A percentile compares a stretch with the other conserved stretches of the same genome.
Evolutionary conservation across 176 grass and related monocot species (phyloP).

Genomic region (Oryza glumipatula): DNA sequence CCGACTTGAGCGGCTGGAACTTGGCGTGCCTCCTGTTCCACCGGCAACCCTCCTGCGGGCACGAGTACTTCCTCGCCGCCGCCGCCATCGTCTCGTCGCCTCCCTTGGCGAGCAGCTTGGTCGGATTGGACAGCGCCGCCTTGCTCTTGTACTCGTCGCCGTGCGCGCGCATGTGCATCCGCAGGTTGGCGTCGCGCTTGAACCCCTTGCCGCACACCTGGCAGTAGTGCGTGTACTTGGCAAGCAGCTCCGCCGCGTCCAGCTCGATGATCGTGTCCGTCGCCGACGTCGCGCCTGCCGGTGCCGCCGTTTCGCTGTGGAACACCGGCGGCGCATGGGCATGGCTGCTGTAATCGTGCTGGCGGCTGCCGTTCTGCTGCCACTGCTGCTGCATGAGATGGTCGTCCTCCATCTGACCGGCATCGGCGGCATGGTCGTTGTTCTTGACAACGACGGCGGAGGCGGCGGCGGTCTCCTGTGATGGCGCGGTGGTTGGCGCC

Average conservation of each 20-base stretch:
- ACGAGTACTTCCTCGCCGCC: conserved; percentile 66
- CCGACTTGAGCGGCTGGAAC: conserved; percentile 93
- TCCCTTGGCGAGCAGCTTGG: background rate
- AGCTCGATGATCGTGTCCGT: conserved; percentile 71
- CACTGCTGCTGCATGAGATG: conserved; percentile 25
- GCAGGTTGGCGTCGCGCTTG: conserved; percentile 97
- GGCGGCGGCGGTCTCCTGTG: background rate
- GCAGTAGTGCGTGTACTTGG: conserved; percentile 97
- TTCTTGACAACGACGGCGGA: background rate
- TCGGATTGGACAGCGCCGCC: conserved; percentile 70
- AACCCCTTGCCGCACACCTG: conserved; percentile 94
- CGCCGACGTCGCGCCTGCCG: background rate
- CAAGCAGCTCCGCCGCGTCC: conserved; percentile 72
- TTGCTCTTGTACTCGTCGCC: conserved; percentile 97
- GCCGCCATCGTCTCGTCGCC: background rate
- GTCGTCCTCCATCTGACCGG: background rate
- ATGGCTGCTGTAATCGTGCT: background rate
- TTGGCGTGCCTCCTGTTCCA: conserved; percentile 83
- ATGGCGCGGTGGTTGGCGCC: background rate
- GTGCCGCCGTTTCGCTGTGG: background rate
- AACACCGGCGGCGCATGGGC: background rate
- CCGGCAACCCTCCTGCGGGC: conserved; percentile 83
- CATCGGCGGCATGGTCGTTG: conserved; percentile 32
- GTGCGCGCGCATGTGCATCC: conserved; percentile 98
- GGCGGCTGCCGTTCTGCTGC: background rate